Evolutionary conservation across 2,329 filamentous ascomycete species (phyloP).

Genomic region (Tolypocladium paradoxum): DNA sequence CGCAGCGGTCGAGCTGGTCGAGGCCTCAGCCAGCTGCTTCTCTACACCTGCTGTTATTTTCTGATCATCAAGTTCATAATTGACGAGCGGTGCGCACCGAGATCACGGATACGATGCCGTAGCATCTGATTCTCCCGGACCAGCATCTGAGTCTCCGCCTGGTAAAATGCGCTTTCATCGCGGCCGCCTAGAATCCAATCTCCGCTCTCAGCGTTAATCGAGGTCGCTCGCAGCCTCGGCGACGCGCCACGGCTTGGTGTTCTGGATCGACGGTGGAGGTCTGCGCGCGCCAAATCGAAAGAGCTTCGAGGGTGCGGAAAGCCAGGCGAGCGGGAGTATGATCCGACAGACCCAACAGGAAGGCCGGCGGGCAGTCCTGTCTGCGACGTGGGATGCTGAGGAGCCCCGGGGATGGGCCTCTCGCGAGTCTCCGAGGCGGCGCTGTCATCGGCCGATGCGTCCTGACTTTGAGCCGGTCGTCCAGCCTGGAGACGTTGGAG

Average conservation of each 20-base stretch:
- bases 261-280: constrained; percentile 44
- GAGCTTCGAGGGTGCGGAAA: constrained; percentile 43
- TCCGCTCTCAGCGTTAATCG: constrained; percentile 46
- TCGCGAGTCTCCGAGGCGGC: constrained; percentile 31
- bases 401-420: constrained; percentile 27
- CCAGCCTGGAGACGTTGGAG: constrained; percentile 47
- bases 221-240: constrained; percentile 45
- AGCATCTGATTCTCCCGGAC: constrained; percentile 77
- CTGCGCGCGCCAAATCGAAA: constrained; percentile 46
- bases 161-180: constrained; percentile 70
- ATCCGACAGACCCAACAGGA: constrained; percentile 25
- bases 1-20: constrained; percentile 17
- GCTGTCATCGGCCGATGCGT: constrained; percentile 39
- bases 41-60: constrained; percentile 21
- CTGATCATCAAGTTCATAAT: neutral
- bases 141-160: constrained; percentile 70
- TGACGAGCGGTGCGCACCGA: constrained; percentile 40
- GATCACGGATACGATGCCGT: constrained; percentile 59
- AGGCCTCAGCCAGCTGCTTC: constrained; percentile 37
- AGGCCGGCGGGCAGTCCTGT: constrained; percentile 10
- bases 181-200: constrained; percentile 54
- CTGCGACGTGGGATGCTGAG: constrained; percentile 23
- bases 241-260: constrained; percentile 48
- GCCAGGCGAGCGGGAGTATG: constrained; percentile 40
- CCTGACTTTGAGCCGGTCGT: constrained; percentile 22